These are phyloP conservation scores for Ceratocystis smalleyi DNA, from an alignment of 2,329 filamentous ascomycete genomes.

Conservation along the genomic window DNA sequence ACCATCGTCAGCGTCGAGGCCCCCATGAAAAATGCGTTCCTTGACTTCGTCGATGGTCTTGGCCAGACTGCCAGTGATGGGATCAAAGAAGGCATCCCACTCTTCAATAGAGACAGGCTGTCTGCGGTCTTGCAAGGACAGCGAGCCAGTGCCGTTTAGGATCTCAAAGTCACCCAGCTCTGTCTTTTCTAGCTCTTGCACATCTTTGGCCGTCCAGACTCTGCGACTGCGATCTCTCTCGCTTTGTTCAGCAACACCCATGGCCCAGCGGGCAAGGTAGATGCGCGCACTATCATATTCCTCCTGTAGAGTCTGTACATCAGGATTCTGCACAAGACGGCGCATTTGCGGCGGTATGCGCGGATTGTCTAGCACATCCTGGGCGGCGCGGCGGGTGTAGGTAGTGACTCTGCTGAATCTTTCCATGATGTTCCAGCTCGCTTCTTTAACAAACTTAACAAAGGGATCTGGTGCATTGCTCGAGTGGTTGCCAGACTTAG, in stretches of 20 bases:
- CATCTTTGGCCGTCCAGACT: slow-evolving; percentile 86
- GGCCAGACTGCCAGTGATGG: slow-evolving; percentile 53
- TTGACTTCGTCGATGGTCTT: slow-evolving; percentile 86
- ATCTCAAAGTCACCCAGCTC: slow-evolving; percentile 94
- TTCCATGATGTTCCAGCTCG: slow-evolving; percentile 90
- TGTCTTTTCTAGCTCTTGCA: slow-evolving; percentile 85
- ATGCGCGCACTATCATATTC: slow-evolving; percentile 94
- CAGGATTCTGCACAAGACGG: slow-evolving; percentile 71
- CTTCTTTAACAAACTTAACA: slow-evolving; percentile 84
- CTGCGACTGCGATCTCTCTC: slow-evolving; percentile 71
- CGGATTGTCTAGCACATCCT: slow-evolving; percentile 81
- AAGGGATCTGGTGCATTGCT: slow-evolving; percentile 65
- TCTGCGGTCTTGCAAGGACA: slow-evolving; percentile 62
- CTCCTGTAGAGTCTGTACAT: slow-evolving; percentile 87
- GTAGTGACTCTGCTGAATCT: slow-evolving; percentile 96
- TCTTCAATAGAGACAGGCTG: slow-evolving; percentile 66
- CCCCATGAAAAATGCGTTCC: slow-evolving; percentile 92
- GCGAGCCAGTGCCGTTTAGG: slow-evolving; percentile 58
- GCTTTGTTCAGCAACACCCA: slow-evolving; percentile 96
- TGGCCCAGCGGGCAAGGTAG: slow-evolving; percentile 92
- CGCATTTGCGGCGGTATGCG: slow-evolving; percentile 79
- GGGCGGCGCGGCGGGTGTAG: slow-evolving; percentile 80
- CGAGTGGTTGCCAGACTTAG: slow-evolving; percentile 29
- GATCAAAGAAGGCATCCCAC: slow-evolving; percentile 84
- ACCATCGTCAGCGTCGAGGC: slow-evolving; percentile 73